Evolutionary conservation across 306 rosid genomes (phyloP).

Genomic region (Cicer arietinum): DNA sequence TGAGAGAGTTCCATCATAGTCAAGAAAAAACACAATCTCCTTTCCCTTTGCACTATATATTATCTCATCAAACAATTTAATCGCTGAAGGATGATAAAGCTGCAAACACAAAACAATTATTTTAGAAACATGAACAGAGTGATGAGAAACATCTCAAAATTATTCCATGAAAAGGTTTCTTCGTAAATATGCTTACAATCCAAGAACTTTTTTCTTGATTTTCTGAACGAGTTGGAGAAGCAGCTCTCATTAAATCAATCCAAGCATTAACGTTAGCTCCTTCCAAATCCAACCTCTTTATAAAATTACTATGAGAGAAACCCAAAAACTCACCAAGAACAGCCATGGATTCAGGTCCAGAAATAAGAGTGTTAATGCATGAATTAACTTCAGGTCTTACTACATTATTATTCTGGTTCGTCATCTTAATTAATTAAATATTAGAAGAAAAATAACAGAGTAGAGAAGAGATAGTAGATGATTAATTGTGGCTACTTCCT

Average conservation of each 20-base stretch:
- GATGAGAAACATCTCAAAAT: background rate
- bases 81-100: constrained; percentile 82
- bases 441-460: constrained; percentile 21
- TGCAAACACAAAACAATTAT: constrained; percentile 30
- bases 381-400: constrained; percentile 54
- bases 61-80: constrained; percentile 68
- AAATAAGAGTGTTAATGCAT: constrained; percentile 50
- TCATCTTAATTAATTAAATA: constrained; percentile 49
- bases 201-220: constrained; percentile 56
- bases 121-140: background rate
- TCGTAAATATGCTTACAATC: constrained; percentile 57
- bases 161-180: background rate
- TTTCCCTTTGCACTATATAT: constrained; percentile 62
- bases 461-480: constrained; percentile 40
- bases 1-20: constrained; percentile 96
- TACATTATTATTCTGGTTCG: constrained; percentile 67
- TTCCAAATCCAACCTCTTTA: constrained; percentile 62
- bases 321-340: constrained; percentile 51
- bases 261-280: constrained; percentile 61
- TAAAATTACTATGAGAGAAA: constrained; percentile 53
- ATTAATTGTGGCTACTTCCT: constrained; percentile 33
- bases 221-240: constrained; percentile 77
- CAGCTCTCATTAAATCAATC: constrained; percentile 90
- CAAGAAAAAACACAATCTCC: constrained; percentile 79
- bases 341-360: constrained; percentile 46